Conservation (phyloP, 2,329 filamentous ascomycete species). For the Fusarium dlaminii region DNA sequence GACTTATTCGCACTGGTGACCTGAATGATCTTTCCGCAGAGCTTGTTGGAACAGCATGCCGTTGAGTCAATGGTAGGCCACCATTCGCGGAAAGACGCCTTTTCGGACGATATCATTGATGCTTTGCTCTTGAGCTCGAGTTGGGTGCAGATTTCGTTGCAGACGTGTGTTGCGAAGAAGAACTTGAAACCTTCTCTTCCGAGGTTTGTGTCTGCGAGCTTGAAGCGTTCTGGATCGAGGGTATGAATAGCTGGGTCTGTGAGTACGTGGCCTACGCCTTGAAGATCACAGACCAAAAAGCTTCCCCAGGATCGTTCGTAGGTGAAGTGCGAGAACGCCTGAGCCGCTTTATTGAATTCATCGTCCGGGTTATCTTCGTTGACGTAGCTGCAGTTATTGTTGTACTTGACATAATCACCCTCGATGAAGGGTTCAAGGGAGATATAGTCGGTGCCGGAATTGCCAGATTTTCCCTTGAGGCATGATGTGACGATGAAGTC, state of each 20-base stretch:
- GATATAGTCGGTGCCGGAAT: conserved; percentile 29
- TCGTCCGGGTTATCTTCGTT: conserved; percentile 38
- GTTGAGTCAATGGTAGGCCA: conserved; percentile 46
- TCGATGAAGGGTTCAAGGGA: conserved; percentile 50
- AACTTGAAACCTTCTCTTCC: conserved; percentile 50
- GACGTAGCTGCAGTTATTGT: conserved; percentile 47
- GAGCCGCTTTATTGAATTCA: conserved; percentile 45
- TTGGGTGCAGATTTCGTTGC: conserved; percentile 46
- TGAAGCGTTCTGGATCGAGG: conserved; percentile 45
- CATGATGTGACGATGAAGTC: conserved; percentile 47
- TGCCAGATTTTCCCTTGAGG: conserved; percentile 33
- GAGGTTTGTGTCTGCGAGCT: conserved; percentile 47
- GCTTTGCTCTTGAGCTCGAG: conserved; percentile 43
- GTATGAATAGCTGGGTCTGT: conserved; percentile 53
- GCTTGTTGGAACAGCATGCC: conserved; percentile 52
- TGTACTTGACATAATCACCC: conserved; percentile 53
- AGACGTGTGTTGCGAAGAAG: conserved; percentile 50
- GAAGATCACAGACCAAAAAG: conserved; percentile 49
- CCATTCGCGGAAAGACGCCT: conserved; percentile 41
- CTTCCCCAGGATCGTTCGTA: conserved; percentile 52
- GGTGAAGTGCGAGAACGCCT: conserved; percentile 55
- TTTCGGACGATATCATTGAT: conserved; percentile 30
- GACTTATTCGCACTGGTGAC: conserved; percentile 33
- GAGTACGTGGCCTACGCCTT: conserved; percentile 48
- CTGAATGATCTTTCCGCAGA: conserved; percentile 49